phyloP scores from a whole-genome alignment of 176 grass and related monocot genomes.

The Cocos nucifera region DNA sequence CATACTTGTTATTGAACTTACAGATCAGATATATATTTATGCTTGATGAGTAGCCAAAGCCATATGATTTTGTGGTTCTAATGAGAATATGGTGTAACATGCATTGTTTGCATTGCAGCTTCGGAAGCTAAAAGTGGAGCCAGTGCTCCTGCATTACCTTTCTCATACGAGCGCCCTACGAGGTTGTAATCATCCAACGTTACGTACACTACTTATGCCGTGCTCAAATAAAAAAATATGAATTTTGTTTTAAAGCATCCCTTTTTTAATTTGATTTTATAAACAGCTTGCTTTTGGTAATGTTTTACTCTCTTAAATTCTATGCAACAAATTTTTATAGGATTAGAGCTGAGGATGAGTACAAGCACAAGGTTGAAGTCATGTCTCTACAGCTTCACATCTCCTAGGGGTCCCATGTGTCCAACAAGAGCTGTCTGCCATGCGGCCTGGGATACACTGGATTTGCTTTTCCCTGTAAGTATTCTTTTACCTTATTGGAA shows the following conservation, averaged over 20 bases:
- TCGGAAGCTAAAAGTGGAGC: conserved; percentile 95
- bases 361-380: conserved; percentile 84
- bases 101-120: conserved; percentile 39
- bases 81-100: background rate
- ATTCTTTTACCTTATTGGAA: no score
- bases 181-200: conserved; percentile 31
- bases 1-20: conserved; percentile 91
- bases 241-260: no score
- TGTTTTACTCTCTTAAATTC: no score
- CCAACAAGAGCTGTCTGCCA: conserved; percentile 73
- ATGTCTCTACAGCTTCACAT: conserved; percentile 93
- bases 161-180: conserved; percentile 51
- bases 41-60: conserved; percentile 2
- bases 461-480: conserved; percentile 72
- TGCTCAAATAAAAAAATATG: no score
- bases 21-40: conserved; percentile 47
- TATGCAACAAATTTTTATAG: conserved; percentile 12
- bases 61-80: background rate
- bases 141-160: conserved; percentile 75
- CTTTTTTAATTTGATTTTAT: no score
- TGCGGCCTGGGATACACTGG: conserved; percentile 68
- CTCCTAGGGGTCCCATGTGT: conserved; percentile 68
- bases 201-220: no score
- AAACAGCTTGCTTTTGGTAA: no score
- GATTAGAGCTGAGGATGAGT: conserved; percentile 75